phyloP scores from a whole-genome alignment of 2,329 filamentous ascomycete genomes.

The Aspergillus amoenus region DNA sequence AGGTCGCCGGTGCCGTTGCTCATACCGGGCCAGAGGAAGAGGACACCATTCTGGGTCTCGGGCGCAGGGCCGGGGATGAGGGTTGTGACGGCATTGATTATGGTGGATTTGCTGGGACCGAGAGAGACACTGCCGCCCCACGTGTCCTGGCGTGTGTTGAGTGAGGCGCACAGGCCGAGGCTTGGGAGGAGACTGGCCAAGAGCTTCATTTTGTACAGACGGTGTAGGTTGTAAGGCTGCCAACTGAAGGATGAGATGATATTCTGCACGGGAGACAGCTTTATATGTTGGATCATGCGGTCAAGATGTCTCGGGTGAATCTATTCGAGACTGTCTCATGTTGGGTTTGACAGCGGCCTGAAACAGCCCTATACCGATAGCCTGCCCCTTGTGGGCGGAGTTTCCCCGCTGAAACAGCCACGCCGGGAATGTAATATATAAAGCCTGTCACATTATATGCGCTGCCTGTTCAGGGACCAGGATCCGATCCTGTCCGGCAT shows the following conservation, averaged over 20 bases:
- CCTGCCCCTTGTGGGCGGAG: background rate
- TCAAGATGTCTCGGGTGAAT: background rate
- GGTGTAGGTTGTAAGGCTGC: background rate
- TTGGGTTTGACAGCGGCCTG: background rate
- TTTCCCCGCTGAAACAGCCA: background rate
- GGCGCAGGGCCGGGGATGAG: slow-evolving; percentile 43
- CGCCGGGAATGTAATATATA: background rate
- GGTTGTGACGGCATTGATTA: slow-evolving; percentile 41
- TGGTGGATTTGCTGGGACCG: slow-evolving; percentile 39
- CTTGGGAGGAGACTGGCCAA: background rate
- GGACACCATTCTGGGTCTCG: slow-evolving; percentile 36
- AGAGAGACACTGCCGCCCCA: slow-evolving; percentile 43
- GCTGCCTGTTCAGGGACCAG: too few species aligned
- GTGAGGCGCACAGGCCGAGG: background rate
- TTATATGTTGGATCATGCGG: background rate
- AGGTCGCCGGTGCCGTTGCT: slow-evolving; percentile 47
- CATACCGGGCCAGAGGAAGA: slow-evolving; percentile 49
- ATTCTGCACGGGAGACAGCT: background rate
- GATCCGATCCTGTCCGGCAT: too few species aligned
- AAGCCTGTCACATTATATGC: too few species aligned
- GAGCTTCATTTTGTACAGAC: background rate
- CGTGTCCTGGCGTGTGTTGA: slow-evolving; percentile 26
- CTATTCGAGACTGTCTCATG: background rate
- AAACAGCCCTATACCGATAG: background rate
- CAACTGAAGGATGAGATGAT: background rate